Evolutionary conservation across 1,284 basidiomycete genomes (phyloP), one percentile per base, ranked within the genome.

Genomic region (Farysia itapuensis): DNA sequence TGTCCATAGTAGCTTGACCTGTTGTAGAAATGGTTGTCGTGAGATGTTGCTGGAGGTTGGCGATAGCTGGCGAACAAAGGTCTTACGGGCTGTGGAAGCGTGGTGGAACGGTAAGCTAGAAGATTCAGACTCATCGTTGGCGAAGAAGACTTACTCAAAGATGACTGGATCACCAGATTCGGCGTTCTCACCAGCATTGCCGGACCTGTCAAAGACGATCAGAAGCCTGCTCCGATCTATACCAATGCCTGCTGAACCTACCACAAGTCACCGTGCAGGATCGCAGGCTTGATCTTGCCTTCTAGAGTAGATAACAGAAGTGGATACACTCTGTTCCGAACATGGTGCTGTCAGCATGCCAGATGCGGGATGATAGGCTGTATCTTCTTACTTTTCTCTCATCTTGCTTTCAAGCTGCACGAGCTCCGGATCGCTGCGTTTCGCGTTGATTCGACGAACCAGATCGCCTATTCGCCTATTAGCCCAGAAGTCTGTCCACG

Each of bases 1-100:
- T 59, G 56, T 12, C 56, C 56, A 15, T 59, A 59, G 24, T 59
- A 59, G 56, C 56, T 59, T 11, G 56, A 59, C 8, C 48, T 58
- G 35, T 22, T 9, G 13, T 28, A n/a, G 26, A 28, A n/a, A 33
- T 14, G 31, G 11, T 8, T 28, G 25, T n/a, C 25, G n/a, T 28
- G 25, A 9, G 25, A 9, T 28, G 25, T 28, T n/a, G n/a, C n/a
- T n/a, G n/a, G n/a, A n/a, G n/a, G n/a, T n/a, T n/a, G n/a, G n/a
- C n/a, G n/a, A n/a, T n/a, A n/a, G n/a, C n/a, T n/a, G n/a, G n/a
- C n/a, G n/a, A n/a, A n/a, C n/a, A n/a, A n/a, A n/a, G n/a, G n/a
- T n/a, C n/a, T n/a, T n/a, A n/a, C n/a, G n/a, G n/a, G n/a, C n/a
- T n/a, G n/a, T n/a, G n/a, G n/a, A n/a, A n/a, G n/a, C n/a, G n/a